These are phyloP conservation scores for Hylodesmum podocarpum DNA, from an alignment of 306 rosid species.

Conservation along the genomic window DNA sequence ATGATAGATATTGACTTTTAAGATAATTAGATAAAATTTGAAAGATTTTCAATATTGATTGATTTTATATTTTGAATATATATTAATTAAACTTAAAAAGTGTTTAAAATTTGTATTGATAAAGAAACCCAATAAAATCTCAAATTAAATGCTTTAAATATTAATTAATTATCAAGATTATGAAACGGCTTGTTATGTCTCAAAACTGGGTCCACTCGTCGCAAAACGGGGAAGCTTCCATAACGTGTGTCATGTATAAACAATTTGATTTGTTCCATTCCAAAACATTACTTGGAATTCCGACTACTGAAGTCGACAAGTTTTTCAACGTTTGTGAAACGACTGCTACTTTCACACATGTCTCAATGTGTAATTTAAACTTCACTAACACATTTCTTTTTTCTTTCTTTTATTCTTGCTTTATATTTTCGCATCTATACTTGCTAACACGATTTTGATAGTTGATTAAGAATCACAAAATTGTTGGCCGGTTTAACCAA, in stretches of 20 bases:
- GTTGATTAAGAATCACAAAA: background rate
- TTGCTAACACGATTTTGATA: slow-evolving; percentile 23
- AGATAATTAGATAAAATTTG: too few relatives aligned
- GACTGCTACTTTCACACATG: slow-evolving; percentile 35
- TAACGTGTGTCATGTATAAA: slow-evolving; percentile 20
- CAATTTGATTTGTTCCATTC: slow-evolving; percentile 28
- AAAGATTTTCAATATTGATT: too few relatives aligned
- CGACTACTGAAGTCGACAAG: background rate
- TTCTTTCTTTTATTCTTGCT: background rate
- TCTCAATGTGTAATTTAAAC: background rate
- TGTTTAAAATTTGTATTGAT: background rate
- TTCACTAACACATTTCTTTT: background rate
- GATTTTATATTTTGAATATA: too few relatives aligned
- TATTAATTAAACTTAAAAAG: background rate
- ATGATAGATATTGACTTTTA: too few relatives aligned
- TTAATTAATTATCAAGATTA: background rate
- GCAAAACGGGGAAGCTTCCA: slow-evolving; percentile 50
- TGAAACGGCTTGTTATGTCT: background rate
- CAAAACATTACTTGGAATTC: background rate
- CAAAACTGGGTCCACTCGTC: background rate
- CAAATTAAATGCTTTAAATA: background rate
- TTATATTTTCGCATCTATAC: background rate
- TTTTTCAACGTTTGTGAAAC: slow-evolving; percentile 10
- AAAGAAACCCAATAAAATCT: background rate
- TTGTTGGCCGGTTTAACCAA: slow-evolving; percentile 38